Percentiles rank a stretch among this genome's conserved stretches.
These are phyloP conservation scores for Sarocladium kiliense DNA, from an alignment of 2,329 filamentous ascomycete genomes.

Conservation along the genomic window DNA sequence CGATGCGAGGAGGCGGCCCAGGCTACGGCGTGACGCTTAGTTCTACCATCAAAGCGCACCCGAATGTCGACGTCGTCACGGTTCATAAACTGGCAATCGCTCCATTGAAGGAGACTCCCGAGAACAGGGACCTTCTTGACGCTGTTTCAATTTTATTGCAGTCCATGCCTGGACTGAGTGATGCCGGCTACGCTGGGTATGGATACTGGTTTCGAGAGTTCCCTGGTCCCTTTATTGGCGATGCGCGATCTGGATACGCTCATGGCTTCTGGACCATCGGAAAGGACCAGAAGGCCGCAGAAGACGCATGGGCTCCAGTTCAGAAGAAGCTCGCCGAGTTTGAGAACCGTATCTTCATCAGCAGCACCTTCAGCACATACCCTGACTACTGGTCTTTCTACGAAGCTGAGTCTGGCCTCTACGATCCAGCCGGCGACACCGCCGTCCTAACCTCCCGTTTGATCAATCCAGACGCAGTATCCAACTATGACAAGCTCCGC, in stretches of 20 bases:
- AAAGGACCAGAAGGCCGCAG: slow-evolving; percentile 18
- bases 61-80: slow-evolving; percentile 21
- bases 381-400: slow-evolving; percentile 25
- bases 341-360: slow-evolving; percentile 17
- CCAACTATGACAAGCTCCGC: slow-evolving; percentile 15
- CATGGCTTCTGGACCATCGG: slow-evolving; percentile 23
- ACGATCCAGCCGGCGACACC: slow-evolving; percentile 18
- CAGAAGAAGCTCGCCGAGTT: slow-evolving; percentile 14
- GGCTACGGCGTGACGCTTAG: slow-evolving; percentile 31
- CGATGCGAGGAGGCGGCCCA: slow-evolving; percentile 33
- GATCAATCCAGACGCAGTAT: slow-evolving; percentile 17
- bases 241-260: slow-evolving; percentile 21
- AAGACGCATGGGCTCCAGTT: slow-evolving; percentile 16
- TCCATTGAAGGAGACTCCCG: slow-evolving; percentile 15
- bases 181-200: slow-evolving; percentile 24
- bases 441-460: slow-evolving; percentile 22
- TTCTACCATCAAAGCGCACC: slow-evolving; percentile 34
- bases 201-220: slow-evolving; percentile 22
- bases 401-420: slow-evolving; percentile 18
- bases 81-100: slow-evolving; percentile 19
- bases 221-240: slow-evolving; percentile 17
- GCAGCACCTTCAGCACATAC: slow-evolving; percentile 19
- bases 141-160: slow-evolving; percentile 23
- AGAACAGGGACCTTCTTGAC: slow-evolving; percentile 21
- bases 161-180: slow-evolving; percentile 23